Evolutionary conservation across 768 basidiomycete species (phyloP).

Genomic region (Pulveroboletus sp.): DNA sequence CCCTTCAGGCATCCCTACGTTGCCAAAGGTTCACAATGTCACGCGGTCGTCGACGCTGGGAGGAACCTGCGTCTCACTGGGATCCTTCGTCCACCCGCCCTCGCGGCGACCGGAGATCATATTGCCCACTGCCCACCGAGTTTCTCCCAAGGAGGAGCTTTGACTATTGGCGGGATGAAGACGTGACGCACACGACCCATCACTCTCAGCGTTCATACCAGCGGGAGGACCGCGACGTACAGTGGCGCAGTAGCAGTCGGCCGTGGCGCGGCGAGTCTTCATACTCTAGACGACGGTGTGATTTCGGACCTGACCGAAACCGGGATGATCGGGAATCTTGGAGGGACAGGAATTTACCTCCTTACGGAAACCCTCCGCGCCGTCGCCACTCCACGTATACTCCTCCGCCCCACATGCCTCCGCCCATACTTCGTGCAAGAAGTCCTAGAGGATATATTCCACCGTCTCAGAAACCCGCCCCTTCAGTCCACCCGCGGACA

Average conservation of each 20-base stretch:
- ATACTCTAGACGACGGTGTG: slow-evolving; percentile 3
- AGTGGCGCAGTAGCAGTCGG: slow-evolving; percentile 11
- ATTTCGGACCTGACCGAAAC: slow-evolving; percentile 5
- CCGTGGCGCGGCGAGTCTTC: slow-evolving; percentile 9
- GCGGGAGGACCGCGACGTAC: slow-evolving; percentile 8
- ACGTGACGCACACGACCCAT: not conserved
- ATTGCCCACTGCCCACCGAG: slow-evolving; percentile 7
- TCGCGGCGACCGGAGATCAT: slow-evolving; percentile 5
- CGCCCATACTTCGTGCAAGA: slow-evolving; percentile 7
- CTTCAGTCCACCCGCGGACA: not conserved
- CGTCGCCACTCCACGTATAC: slow-evolving; percentile 11
- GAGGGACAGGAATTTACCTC: slow-evolving; percentile 4
- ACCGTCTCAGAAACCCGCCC: not conserved
- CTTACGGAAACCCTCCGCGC: slow-evolving; percentile 1
- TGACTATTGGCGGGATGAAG: slow-evolving; percentile 26
- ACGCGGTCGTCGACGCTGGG: slow-evolving; percentile 10
- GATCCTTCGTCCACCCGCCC: not conserved
- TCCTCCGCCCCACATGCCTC: slow-evolving; percentile 5
- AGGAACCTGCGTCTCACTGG: slow-evolving; percentile 8
- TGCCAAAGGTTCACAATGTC: slow-evolving; percentile 16
- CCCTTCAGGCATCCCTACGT: slow-evolving; percentile 5
- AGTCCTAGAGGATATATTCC: slow-evolving; percentile 3
- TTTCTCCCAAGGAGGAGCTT: slow-evolving; percentile 3
- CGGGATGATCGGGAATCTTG: slow-evolving; percentile 4
- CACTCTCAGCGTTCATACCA: slow-evolving; percentile 6